These are phyloP conservation scores for Tylopilus cervinicoccineus DNA, from an alignment of 768 basidiomycete genomes.

Conservation along the genomic window DNA sequence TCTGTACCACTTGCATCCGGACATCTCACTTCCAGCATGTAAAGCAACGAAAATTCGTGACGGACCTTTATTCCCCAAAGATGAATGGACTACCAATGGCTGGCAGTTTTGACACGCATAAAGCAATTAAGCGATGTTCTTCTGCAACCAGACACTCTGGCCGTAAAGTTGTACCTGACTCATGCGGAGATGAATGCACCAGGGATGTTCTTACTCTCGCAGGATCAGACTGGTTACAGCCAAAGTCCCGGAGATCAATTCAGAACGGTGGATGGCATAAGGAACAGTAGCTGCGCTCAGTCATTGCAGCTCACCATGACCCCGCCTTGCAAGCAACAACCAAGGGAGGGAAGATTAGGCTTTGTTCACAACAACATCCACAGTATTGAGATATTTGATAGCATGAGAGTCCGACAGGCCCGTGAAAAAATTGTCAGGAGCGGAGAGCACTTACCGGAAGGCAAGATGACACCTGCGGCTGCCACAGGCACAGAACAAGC, in stretches of 20 bases:
- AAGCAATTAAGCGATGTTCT: background rate
- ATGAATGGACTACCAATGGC: too few relatives aligned
- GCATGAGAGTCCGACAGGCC: constrained; percentile 41
- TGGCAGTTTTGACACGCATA: too few relatives aligned
- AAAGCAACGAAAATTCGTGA: too few relatives aligned
- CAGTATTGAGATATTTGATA: constrained; percentile 38
- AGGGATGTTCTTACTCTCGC: background rate
- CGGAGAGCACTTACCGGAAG: constrained; percentile 37
- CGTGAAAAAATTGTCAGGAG: constrained; percentile 27
- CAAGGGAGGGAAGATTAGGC: constrained; percentile 46
- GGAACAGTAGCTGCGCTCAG: background rate
- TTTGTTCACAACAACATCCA: constrained; percentile 39
- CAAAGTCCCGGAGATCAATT: background rate
- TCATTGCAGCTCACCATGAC: constrained; percentile 41
- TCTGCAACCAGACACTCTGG: background rate
- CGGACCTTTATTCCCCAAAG: too few relatives aligned
- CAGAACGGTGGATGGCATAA: background rate
- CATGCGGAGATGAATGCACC: background rate
- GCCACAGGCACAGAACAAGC: constrained; percentile 43
- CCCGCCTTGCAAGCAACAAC: constrained; percentile 47
- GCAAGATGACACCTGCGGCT: constrained; percentile 47
- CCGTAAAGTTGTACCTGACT: background rate
- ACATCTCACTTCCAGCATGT: background rate
- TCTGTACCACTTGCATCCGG: background rate
- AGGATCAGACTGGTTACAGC: background rate